A percentile compares a stretch with the other conserved stretches of the same genome.
These are phyloP conservation scores for Dictyostelium firmibasis DNA, from an alignment of 78 protist genomes.

Conservation along the genomic window DNA sequence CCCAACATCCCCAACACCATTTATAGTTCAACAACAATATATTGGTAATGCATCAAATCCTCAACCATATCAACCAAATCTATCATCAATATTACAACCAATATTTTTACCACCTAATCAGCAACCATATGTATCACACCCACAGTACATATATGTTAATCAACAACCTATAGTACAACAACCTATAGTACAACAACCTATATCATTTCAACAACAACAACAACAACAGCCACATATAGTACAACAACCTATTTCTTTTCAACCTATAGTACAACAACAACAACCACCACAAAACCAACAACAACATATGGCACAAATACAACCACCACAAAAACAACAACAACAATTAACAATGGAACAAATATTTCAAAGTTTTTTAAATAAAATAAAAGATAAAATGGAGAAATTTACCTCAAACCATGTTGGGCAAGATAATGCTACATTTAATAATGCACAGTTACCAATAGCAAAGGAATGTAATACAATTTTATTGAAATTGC, in stretches of 20 bases:
- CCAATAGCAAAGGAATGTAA: constrained; percentile 3
- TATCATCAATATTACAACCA: not conserved
- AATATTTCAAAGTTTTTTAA: not conserved
- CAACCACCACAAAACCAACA: not conserved
- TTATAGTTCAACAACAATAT: not conserved
- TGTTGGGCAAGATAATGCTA: not conserved
- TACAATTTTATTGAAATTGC: not conserved
- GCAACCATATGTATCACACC: not conserved
- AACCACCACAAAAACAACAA: not conserved
- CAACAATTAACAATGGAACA: not conserved
- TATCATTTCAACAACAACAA: not conserved
- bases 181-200: not conserved
- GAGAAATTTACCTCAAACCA: not conserved
- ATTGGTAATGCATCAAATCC: not conserved
- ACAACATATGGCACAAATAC: not conserved
- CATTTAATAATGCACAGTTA: not conserved
- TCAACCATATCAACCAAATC: not conserved
- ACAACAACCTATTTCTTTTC: not conserved
- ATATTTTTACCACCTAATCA: not conserved
- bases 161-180: not conserved
- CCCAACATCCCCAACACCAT: not conserved
- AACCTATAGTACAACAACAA: not conserved
- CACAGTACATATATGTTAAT: not conserved
- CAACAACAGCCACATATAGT: not conserved
- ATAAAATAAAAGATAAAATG: constrained; percentile 5